These are phyloP conservation scores for Globisporangium spiculum DNA, from an alignment of 352 stramenopile species.

Conservation along the genomic window DNA sequence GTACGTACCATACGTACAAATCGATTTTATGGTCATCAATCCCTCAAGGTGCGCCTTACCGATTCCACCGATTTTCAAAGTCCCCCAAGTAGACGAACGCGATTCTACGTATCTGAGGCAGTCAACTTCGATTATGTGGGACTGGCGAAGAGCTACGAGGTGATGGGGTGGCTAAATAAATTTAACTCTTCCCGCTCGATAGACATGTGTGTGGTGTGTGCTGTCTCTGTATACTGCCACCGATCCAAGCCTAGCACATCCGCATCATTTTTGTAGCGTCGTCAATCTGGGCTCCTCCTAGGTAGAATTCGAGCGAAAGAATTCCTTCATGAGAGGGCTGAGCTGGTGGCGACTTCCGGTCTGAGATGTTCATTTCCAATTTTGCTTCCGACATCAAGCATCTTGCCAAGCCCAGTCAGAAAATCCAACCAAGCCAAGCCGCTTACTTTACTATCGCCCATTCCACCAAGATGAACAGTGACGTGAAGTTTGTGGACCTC, in stretches of 20 bases:
- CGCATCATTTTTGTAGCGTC: not conserved
- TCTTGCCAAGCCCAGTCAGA: not conserved
- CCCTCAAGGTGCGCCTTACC: not conserved
- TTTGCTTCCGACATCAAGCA: not conserved
- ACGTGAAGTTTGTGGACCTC: not conserved
- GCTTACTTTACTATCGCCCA: not conserved
- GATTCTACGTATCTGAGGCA: not conserved
- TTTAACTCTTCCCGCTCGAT: not conserved
- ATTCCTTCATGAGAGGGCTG: not conserved
- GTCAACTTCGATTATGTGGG: conserved; percentile 4
- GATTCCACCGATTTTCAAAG: not conserved
- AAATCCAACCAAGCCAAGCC: not conserved
- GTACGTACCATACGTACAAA: not conserved
- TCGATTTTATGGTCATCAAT: not conserved
- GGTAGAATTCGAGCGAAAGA: not conserved
- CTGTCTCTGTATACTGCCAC: not conserved
- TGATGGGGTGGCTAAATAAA: not conserved
- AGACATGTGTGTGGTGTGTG: not conserved
- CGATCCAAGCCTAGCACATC: not conserved
- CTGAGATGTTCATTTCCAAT: conserved; percentile 7
- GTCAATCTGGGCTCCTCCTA: not conserved
- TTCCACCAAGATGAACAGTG: not conserved
- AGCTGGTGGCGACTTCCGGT: not conserved
- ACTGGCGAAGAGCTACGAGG: not conserved
- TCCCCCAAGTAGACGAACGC: not conserved